Evolutionary conservation across 2,329 filamentous ascomycete genomes (phyloP).

Genomic region (Sporothrix phasma): DNA sequence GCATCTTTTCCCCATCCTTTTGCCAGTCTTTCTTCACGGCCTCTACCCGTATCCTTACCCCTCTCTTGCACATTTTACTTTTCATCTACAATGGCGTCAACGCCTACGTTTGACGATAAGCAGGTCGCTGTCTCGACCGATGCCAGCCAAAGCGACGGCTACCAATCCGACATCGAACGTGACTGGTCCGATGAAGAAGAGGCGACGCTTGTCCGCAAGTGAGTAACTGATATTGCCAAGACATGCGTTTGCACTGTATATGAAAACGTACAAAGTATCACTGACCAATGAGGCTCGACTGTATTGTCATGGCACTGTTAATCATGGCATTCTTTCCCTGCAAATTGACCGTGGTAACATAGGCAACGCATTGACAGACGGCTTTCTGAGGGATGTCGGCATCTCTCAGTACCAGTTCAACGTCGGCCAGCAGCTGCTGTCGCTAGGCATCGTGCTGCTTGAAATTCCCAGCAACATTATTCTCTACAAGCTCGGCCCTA

Average conservation of each 20-base stretch:
- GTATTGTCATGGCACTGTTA: conserved; percentile 1
- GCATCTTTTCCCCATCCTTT: too few species aligned
- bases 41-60: background rate
- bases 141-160: background rate
- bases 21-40: too few species aligned
- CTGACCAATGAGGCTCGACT: conserved; percentile 1
- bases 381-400: conserved; percentile 36
- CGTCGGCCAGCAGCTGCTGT: conserved; percentile 37
- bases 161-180: conserved; percentile 1
- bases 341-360: conserved; percentile 22
- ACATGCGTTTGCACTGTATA: background rate
- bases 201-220: conserved; percentile 6
- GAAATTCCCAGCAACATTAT: conserved; percentile 22
- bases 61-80: background rate
- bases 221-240: background rate
- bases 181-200: conserved; percentile 8
- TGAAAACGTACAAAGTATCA: too few species aligned
- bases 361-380: conserved; percentile 42
- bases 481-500: conserved; percentile 26
- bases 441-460: conserved; percentile 27
- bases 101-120: background rate
- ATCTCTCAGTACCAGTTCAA: conserved; percentile 43
- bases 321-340: conserved; percentile 4
- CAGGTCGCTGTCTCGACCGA: background rate
- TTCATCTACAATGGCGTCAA: background rate